These are phyloP conservation scores for Mucor mucedo DNA, from an alignment of 371 early-diverging fungal genomes.

Conservation along the genomic window DNA sequence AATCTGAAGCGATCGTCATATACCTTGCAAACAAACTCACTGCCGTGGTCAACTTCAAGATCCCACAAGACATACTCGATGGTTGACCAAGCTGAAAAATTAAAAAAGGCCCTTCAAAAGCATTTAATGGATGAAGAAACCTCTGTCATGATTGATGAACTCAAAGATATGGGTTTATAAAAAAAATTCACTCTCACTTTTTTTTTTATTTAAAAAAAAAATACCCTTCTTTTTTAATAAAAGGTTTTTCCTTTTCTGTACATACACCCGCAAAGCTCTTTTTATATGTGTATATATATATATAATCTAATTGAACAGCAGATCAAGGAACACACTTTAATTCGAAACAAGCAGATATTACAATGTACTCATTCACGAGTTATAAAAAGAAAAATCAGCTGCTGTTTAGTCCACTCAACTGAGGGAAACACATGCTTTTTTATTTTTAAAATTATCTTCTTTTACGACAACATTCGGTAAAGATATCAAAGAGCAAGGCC, in stretches of 20 bases:
- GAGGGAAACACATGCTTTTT: too few relatives aligned
- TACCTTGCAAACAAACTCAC: not conserved
- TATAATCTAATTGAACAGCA: too few relatives aligned
- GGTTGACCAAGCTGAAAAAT: conserved; percentile 18
- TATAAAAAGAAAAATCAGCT: too few relatives aligned
- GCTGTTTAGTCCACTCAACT: too few relatives aligned
- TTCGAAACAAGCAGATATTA: too few relatives aligned
- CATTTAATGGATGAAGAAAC: conserved; percentile 24
- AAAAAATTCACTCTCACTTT: not conserved
- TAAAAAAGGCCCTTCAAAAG: conserved; percentile 17
- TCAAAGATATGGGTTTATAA: conserved; percentile 36
- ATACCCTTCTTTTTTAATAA: not conserved
- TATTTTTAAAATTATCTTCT: not conserved
- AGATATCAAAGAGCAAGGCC: conserved; percentile 51
- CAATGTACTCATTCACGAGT: too few relatives aligned
- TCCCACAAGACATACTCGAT: conserved; percentile 16
- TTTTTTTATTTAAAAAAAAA: not conserved
- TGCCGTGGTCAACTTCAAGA: conserved; percentile 15
- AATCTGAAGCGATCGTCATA: conserved; percentile 6
- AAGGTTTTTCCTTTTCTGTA: too few relatives aligned
- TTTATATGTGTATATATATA: too few relatives aligned
- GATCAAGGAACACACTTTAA: too few relatives aligned
- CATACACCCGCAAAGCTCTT: too few relatives aligned
- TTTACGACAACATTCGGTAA: conserved; percentile 40
- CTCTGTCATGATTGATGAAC: conserved; percentile 22